Conservation (phyloP, 768 basidiomycete genomes). For the Hemileccinum impolitum region DNA sequence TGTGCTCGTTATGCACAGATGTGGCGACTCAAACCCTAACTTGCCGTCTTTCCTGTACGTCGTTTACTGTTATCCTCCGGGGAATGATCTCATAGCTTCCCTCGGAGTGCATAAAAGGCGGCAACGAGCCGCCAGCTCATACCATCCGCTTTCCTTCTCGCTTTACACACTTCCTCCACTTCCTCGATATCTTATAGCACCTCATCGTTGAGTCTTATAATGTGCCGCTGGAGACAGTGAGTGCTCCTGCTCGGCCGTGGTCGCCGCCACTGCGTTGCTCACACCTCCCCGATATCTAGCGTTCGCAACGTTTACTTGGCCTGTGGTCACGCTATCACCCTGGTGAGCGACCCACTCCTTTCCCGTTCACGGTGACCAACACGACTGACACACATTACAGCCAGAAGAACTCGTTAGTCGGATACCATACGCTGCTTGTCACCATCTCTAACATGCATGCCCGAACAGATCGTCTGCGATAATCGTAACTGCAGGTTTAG, state of each 20-base stretch:
- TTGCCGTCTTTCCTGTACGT: slow-evolving; percentile 18
- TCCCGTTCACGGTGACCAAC: not conserved
- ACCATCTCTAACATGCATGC: slow-evolving; percentile 6
- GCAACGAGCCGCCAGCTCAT: slow-evolving; percentile 6
- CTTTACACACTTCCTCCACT: slow-evolving; percentile 1
- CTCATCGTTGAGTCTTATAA: slow-evolving; percentile 19
- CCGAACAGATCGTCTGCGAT: slow-evolving; percentile 46
- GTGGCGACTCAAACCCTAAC: slow-evolving; percentile 22
- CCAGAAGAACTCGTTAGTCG: slow-evolving; percentile 36
- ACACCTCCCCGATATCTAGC: slow-evolving; percentile 18
- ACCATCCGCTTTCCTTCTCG: slow-evolving; percentile 7
- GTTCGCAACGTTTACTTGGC: slow-evolving; percentile 46
- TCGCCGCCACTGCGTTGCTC: slow-evolving; percentile 1
- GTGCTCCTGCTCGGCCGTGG: slow-evolving; percentile 23
- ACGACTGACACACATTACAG: slow-evolving; percentile 19
- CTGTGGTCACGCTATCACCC: slow-evolving; percentile 46
- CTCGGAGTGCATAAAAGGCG: slow-evolving; percentile 27
- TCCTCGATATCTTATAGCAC: slow-evolving; percentile 2
- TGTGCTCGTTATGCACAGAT: slow-evolving; percentile 25
- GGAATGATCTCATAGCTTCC: slow-evolving; percentile 26
- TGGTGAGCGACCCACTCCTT: slow-evolving; percentile 35
- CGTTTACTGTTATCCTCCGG: slow-evolving; percentile 13
- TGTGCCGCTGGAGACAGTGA: slow-evolving; percentile 58
- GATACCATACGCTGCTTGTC: not conserved
- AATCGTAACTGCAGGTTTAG: slow-evolving; percentile 51